Evolutionary conservation across 495 filamentous ascomycete species (phyloP).

Genomic region (Penicillium manginii): DNA sequence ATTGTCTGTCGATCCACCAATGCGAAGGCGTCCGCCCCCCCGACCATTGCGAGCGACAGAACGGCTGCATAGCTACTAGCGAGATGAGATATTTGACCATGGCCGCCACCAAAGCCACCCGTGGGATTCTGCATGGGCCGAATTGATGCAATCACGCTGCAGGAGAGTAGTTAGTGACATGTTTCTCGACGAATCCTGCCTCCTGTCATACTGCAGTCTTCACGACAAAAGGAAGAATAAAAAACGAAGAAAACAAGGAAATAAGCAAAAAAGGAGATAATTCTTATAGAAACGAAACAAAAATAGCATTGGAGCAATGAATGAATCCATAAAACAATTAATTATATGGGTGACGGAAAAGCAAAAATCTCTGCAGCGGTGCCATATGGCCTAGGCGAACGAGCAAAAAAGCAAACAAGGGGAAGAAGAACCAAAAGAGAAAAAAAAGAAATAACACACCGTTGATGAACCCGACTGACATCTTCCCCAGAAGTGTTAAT

Average conservation of each 20-base stretch:
- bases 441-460: conserved; percentile 45
- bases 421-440: conserved; percentile 9
- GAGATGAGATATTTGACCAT: conserved; percentile 83
- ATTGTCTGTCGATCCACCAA: conserved; percentile 80
- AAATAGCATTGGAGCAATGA: too few species aligned
- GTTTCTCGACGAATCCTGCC: background rate
- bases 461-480: conserved; percentile 66
- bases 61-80: conserved; percentile 87
- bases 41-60: conserved; percentile 75
- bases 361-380: background rate
- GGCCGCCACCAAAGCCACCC: conserved; percentile 94
- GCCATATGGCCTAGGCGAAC: background rate
- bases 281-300: background rate
- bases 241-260: conserved; percentile 3
- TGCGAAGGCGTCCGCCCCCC: conserved; percentile 69
- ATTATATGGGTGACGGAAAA: background rate
- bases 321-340: too few species aligned
- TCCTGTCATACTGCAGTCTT: background rate
- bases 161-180: conserved; percentile 4
- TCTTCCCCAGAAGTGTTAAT: conserved; percentile 77
- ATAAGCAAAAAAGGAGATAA: background rate
- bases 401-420: conserved; percentile 7
- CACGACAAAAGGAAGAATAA: conserved; percentile 8
- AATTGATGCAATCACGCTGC: conserved; percentile 70
- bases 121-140: conserved; percentile 76